Evolutionary conservation across 805 yeast species (phyloP), one percentile per base, ranked within the genome.

Genomic region (Ogataea siamensis): DNA sequence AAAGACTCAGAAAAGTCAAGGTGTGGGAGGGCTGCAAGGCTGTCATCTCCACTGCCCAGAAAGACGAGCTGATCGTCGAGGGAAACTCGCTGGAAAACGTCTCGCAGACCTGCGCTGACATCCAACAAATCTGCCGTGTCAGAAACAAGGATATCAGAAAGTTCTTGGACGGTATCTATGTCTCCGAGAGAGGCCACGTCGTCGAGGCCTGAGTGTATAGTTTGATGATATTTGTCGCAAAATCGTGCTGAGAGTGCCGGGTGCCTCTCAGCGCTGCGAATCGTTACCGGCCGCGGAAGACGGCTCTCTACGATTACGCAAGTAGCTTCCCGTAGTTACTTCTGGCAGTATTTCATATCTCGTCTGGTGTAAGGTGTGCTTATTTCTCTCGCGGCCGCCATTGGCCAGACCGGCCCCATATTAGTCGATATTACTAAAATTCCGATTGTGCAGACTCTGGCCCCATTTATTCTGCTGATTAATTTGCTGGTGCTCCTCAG

Each of bases 141-240:
- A 86, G 96, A 80, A 91, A 91, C 93, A 93, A 93, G 89, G 99
- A 91, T 91, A 91, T 93, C 89, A 87, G 99, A 77, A 91, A 91
- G 82, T 91, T 91, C 82, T 84, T 93, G 80, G 99, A 94, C 74
- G 99, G 99, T 88, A 89, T 91, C 78, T 91, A 91, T 73, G 99
- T 91, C 62, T 88, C 97, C 55, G 94, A 85, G 76, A 84, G 85
- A 74, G 95, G 96, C 66, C 75, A 75, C 69, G 77, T 91, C 67
- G 84, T 71, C 53, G 86, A 81, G 48, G 63, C 55, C 27, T 26
- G 21, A 28, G 13, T 21, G 18, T 37, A 35, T 34, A 28, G 32
- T 23, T 40, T 39, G 42, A 37, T 38, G 37, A 23, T 23, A 28
- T 29, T 38, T 39, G 34, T 25, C 27, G 25, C 35, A 27, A 25